Conservation (phyloP, 306 rosid species). For the Begonia fuchsioides region DNA sequence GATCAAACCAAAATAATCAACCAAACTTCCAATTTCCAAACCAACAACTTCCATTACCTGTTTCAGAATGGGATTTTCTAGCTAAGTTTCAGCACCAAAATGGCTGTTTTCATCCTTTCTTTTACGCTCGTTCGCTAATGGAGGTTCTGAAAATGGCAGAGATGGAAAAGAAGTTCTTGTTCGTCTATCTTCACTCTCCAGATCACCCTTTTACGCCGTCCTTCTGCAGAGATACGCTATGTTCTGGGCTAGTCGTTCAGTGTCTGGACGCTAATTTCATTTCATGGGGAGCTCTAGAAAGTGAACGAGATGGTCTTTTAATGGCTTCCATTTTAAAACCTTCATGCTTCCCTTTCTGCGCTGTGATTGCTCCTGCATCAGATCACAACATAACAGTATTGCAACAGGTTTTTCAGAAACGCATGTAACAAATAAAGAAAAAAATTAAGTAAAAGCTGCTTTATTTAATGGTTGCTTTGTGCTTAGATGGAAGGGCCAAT, state of each 20-base stretch:
- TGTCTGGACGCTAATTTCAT: constrained; percentile 71
- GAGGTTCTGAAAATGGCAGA: constrained; percentile 52
- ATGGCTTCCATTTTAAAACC: constrained; percentile 48
- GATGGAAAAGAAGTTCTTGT: constrained; percentile 49
- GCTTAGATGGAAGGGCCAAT: constrained; percentile 67
- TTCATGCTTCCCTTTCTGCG: constrained; percentile 52
- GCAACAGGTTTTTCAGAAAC: constrained; percentile 38
- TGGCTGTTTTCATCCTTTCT: constrained; percentile 47
- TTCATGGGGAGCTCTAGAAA: constrained; percentile 53
- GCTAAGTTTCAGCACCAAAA: constrained; percentile 40
- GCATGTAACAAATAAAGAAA: not conserved
- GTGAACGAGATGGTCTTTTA: constrained; percentile 45
- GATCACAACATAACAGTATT: constrained; percentile 38
- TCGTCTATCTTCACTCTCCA: constrained; percentile 67
- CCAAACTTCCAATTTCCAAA: constrained; percentile 18
- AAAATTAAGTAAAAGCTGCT: not conserved
- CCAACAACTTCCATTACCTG: constrained; percentile 9
- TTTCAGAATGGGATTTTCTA: constrained; percentile 34
- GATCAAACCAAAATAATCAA: constrained; percentile 27
- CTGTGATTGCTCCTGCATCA: constrained; percentile 38
- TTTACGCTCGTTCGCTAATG: constrained; percentile 39
- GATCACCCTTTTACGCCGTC: constrained; percentile 46
- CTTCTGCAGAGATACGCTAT: constrained; percentile 51
- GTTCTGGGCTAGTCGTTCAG: constrained; percentile 47
- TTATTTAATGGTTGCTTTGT: not conserved